Conservation (phyloP, 2,329 filamentous ascomycete genomes). For the Nemania bipapillata region DNA sequence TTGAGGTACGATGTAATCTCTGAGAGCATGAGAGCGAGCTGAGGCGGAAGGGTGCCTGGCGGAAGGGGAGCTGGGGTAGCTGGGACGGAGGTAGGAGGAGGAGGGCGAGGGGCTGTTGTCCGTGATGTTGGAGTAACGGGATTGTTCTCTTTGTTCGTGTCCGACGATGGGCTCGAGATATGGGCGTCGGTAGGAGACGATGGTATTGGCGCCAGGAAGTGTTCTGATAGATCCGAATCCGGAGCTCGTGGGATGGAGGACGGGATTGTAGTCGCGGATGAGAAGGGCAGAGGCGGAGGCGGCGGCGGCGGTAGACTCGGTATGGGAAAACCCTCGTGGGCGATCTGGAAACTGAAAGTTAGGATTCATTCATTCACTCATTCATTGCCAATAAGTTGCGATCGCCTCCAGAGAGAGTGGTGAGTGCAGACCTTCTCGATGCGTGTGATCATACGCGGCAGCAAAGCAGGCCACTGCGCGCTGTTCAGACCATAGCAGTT, state of each 20-base stretch:
- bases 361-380: constrained; percentile 22
- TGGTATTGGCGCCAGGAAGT: constrained; percentile 59
- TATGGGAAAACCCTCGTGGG: constrained; percentile 78
- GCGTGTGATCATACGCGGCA: constrained; percentile 53
- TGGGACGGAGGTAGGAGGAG: constrained; percentile 50
- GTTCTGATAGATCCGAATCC: constrained; percentile 53
- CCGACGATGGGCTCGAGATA: constrained; percentile 60
- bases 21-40: constrained; percentile 70
- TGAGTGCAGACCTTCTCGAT: constrained; percentile 63
- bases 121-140: constrained; percentile 50
- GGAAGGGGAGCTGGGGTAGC: constrained; percentile 44
- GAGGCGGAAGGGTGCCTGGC: constrained; percentile 67
- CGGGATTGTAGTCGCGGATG: constrained; percentile 39
- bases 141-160: constrained; percentile 73
- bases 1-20: constrained; percentile 71
- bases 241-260: constrained; percentile 53
- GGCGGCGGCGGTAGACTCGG: constrained; percentile 65
- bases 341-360: constrained; percentile 66
- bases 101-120: constrained; percentile 39
- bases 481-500: constrained; percentile 46
- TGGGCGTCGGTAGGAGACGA: constrained; percentile 57
- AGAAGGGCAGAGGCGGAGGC: constrained; percentile 32
- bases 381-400: neutral
- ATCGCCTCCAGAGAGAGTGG: constrained; percentile 27
- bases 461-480: constrained; percentile 54